Percentiles rank a stretch among this genome's conserved stretches.
These are phyloP conservation scores for Trametes maxima DNA, from an alignment of 768 basidiomycete species.

Conservation along the genomic window DNA sequence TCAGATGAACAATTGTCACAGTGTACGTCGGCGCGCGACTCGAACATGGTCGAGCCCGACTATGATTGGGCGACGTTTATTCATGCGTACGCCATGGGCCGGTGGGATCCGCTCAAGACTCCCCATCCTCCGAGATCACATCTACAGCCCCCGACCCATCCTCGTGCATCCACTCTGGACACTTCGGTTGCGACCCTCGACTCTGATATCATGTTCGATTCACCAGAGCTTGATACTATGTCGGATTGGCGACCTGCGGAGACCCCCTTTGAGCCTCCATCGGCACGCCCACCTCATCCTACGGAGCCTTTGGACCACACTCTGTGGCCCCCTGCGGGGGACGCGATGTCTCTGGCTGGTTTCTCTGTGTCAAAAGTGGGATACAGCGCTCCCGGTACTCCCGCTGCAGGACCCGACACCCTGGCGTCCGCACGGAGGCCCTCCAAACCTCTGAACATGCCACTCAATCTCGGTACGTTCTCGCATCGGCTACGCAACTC, in stretches of 20 bases:
- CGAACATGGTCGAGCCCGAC: constrained; percentile 32
- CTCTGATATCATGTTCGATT: constrained; percentile 13
- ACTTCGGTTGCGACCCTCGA: constrained; percentile 1
- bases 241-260: constrained; percentile 19
- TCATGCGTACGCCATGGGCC: constrained; percentile 71
- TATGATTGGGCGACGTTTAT: constrained; percentile 80
- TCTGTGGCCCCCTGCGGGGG: neutral
- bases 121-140: constrained; percentile 57
- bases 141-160: constrained; percentile 30
- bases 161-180: constrained; percentile 8
- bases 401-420: neutral
- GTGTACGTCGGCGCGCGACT: constrained; percentile 18
- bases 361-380: neutral
- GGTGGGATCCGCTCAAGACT: constrained; percentile 77
- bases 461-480: constrained; percentile 26
- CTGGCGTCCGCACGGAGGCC: neutral
- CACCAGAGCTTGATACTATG: constrained; percentile 11
- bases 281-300: neutral
- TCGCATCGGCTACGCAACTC: constrained; percentile 49
- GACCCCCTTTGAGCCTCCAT: constrained; percentile 13
- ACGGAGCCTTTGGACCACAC: neutral
- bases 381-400: neutral
- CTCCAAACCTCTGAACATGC: constrained; percentile 16
- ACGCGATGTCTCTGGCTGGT: neutral
- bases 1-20: constrained; percentile 28